These are phyloP conservation scores for Sugiyamaella novakii DNA, from an alignment of 1,139 yeast species.

Conservation along the genomic window DNA sequence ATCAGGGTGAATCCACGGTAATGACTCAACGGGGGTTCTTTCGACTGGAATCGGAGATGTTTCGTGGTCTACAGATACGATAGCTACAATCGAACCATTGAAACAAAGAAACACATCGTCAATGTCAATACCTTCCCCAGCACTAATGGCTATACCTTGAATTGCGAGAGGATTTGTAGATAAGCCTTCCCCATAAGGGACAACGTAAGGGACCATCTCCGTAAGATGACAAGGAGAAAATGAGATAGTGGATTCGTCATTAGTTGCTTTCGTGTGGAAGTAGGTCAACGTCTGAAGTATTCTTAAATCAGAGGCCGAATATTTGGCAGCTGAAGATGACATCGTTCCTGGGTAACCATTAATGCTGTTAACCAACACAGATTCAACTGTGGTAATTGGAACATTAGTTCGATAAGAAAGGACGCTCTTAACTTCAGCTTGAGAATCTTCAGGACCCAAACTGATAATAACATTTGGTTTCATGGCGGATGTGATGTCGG, in stretches of 20 bases:
- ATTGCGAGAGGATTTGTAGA: conserved; percentile 22
- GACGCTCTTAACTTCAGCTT: conserved; percentile 19
- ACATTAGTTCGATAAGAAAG: conserved; percentile 5
- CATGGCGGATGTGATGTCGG: conserved; percentile 49
- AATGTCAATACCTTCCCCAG: conserved; percentile 36
- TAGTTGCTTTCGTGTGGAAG: conserved; percentile 33
- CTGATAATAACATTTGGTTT: conserved; percentile 61
- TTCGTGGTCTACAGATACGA: conserved; percentile 29
- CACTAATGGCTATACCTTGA: conserved; percentile 35
- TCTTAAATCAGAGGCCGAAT: conserved; percentile 41
- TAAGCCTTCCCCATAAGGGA: conserved; percentile 26
- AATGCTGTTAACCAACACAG: conserved; percentile 5
- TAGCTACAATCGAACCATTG: conserved; percentile 39
- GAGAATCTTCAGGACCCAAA: conserved; percentile 44
- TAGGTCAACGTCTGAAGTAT: conserved; percentile 41
- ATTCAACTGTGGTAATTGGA: conserved; percentile 19
- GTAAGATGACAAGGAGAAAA: conserved; percentile 33
- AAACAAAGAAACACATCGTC: conserved; percentile 34
- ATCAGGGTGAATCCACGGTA: conserved; percentile 22
- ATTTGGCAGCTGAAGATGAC: conserved; percentile 21
- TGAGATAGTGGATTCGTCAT: conserved; percentile 15
- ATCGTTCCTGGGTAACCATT: conserved; percentile 1
- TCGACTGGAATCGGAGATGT: conserved; percentile 1
- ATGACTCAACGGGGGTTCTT: conserved; percentile 15
- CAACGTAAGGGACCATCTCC: conserved; percentile 36